Percentiles rank a stretch among this genome's conserved stretches.
Conservation (phyloP, 2,329 filamentous ascomycete species). For the Lasiodiplodia sp. region DNA sequence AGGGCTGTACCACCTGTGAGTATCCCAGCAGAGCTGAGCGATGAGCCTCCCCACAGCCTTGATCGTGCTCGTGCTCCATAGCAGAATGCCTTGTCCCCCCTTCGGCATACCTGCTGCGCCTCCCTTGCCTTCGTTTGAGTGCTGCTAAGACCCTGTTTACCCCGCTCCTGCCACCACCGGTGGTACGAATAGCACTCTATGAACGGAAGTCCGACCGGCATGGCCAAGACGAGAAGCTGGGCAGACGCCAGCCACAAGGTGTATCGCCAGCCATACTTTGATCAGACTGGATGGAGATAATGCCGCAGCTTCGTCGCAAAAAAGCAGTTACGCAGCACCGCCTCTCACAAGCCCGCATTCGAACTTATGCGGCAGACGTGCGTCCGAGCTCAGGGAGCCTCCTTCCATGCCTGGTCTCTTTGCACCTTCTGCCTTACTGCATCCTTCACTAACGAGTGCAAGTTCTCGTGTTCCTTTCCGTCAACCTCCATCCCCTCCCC, state of each 20-base stretch:
- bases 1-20: not conserved
- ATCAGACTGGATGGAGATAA: not conserved
- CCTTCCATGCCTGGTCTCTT: slow-evolving; percentile 51
- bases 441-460: slow-evolving; percentile 50
- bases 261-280: not conserved
- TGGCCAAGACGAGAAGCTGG: not conserved
- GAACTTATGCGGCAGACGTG: not conserved
- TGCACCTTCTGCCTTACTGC: slow-evolving; percentile 50
- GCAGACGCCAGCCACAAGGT: not conserved
- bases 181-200: not conserved
- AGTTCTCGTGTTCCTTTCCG: slow-evolving; percentile 40
- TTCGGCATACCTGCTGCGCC: not conserved
- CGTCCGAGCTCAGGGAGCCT: slow-evolving; percentile 35
- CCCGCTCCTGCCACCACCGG: not conserved
- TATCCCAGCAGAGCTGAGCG: slow-evolving; percentile 1
- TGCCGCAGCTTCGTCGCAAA: not conserved
- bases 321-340: not conserved
- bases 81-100: not conserved
- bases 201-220: not conserved
- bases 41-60: not conserved
- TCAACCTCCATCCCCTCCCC: slow-evolving; percentile 51
- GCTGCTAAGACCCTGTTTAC: not conserved
- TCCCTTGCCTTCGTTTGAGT: not conserved
- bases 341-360: not conserved
- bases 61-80: not conserved